These are phyloP conservation scores for Podaxis pistillaris DNA, from an alignment of 768 basidiomycete genomes.

Conservation along the genomic window DNA sequence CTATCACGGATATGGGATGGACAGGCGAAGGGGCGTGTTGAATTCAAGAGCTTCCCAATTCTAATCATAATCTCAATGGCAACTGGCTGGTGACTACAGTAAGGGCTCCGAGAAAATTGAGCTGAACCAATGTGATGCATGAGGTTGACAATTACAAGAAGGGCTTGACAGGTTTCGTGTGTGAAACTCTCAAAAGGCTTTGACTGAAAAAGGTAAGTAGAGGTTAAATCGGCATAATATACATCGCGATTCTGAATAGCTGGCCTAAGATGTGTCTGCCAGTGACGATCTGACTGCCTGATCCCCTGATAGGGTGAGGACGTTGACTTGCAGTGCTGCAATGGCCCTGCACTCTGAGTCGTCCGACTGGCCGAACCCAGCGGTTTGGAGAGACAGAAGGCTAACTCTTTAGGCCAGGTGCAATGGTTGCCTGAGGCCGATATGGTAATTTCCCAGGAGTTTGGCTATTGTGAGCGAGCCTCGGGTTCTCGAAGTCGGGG, in stretches of 20 bases:
- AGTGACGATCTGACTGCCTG: background rate
- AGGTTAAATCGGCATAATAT: background rate
- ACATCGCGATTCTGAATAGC: background rate
- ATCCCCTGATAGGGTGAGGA: background rate
- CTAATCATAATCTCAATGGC: slow-evolving; percentile 5
- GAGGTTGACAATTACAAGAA: background rate
- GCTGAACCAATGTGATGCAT: background rate
- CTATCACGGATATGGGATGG: slow-evolving; percentile 11
- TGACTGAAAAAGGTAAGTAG: background rate
- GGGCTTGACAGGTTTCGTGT: background rate
- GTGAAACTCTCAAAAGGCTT: no score
- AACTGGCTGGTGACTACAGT: background rate
- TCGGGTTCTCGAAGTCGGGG: background rate
- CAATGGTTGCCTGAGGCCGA: background rate
- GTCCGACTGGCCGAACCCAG: slow-evolving; percentile 2
- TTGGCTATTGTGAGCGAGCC: background rate
- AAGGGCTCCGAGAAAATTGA: background rate
- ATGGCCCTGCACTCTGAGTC: background rate
- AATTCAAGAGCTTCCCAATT: background rate
- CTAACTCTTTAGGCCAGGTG: background rate
- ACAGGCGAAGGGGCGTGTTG: background rate
- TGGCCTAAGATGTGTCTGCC: background rate
- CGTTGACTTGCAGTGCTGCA: background rate
- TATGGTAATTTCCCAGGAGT: slow-evolving; percentile 1
- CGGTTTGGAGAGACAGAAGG: background rate